Evolutionary conservation across 2,329 filamentous ascomycete species (phyloP).

Genomic region (Alternaria angustiovoidea): DNA sequence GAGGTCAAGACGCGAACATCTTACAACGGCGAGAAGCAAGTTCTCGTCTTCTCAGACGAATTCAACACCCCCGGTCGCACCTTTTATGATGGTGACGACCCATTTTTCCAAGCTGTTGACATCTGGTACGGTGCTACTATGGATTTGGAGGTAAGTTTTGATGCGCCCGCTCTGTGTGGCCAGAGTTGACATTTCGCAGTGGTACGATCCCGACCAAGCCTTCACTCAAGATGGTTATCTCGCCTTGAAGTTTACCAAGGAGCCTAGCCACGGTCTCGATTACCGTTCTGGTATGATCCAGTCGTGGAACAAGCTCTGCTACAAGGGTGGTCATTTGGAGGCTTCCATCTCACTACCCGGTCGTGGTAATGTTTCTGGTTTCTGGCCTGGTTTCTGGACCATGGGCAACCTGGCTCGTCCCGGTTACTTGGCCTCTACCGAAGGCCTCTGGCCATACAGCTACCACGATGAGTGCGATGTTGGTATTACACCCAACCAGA

Average conservation of each 20-base stretch:
- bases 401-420: constrained; percentile 77
- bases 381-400: constrained; percentile 80
- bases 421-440: constrained; percentile 73
- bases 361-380: constrained; percentile 70
- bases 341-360: constrained; percentile 75
- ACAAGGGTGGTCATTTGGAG: constrained; percentile 74
- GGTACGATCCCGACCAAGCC: constrained; percentile 74
- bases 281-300: constrained; percentile 79
- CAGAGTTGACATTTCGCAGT: constrained; percentile 52
- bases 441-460: constrained; percentile 78
- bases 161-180: background rate
- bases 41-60: constrained; percentile 76
- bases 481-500: constrained; percentile 77
- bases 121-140: constrained; percentile 76
- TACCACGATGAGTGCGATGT: constrained; percentile 73
- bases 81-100: constrained; percentile 75
- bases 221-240: constrained; percentile 69
- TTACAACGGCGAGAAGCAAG: constrained; percentile 67
- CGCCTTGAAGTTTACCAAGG: constrained; percentile 70
- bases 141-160: constrained; percentile 66
- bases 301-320: constrained; percentile 77
- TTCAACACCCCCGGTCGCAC: constrained; percentile 73
- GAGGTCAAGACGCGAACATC: constrained; percentile 64
- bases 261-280: constrained; percentile 69
- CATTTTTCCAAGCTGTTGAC: constrained; percentile 72